Conservation (phyloP, 2,329 filamentous ascomycete species). For the Fusarium xylarioides region DNA sequence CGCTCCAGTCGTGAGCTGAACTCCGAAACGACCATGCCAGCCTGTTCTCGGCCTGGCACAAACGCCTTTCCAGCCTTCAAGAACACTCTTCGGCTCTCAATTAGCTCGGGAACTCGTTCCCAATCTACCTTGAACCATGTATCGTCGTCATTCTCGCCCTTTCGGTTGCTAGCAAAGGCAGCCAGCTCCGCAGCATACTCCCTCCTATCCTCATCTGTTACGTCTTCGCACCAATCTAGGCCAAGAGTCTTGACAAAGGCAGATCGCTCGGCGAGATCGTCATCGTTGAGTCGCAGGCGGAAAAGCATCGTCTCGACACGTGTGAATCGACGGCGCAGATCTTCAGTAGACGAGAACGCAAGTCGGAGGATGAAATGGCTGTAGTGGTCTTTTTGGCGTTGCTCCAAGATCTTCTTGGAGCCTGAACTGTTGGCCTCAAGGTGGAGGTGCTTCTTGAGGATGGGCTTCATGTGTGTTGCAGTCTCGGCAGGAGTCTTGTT, state of each 20-base stretch:
- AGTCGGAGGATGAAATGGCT: constrained; percentile 96
- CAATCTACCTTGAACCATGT: constrained; percentile 97
- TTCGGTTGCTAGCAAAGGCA: constrained; percentile 54
- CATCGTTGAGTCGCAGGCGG: constrained; percentile 79
- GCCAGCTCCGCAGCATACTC: constrained; percentile 69
- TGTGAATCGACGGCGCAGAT: constrained; percentile 85
- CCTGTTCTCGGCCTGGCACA: constrained; percentile 86
- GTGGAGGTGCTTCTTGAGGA: constrained; percentile 87
- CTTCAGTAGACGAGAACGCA: constrained; percentile 91
- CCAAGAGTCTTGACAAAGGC: constrained; percentile 80
- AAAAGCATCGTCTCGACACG: constrained; percentile 92
- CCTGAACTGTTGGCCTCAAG: constrained; percentile 78
- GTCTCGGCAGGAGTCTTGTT: constrained; percentile 89
- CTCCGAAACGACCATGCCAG: constrained; percentile 88
- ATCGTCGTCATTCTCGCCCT: constrained; percentile 72
- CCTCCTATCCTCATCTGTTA: constrained; percentile 80
- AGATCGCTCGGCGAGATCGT: constrained; percentile 76
- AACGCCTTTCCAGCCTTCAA: constrained; percentile 86
- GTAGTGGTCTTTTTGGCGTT: constrained; percentile 96
- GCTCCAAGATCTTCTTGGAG: constrained; percentile 66
- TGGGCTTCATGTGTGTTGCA: constrained; percentile 80
- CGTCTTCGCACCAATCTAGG: constrained; percentile 90
- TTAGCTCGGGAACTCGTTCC: constrained; percentile 89
- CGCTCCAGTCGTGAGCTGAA: constrained; percentile 83
- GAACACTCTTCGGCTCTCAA: constrained; percentile 81